Evolutionary conservation across 2,329 filamentous ascomycete genomes (phyloP).

Genomic region (Penicillium concentricum): DNA sequence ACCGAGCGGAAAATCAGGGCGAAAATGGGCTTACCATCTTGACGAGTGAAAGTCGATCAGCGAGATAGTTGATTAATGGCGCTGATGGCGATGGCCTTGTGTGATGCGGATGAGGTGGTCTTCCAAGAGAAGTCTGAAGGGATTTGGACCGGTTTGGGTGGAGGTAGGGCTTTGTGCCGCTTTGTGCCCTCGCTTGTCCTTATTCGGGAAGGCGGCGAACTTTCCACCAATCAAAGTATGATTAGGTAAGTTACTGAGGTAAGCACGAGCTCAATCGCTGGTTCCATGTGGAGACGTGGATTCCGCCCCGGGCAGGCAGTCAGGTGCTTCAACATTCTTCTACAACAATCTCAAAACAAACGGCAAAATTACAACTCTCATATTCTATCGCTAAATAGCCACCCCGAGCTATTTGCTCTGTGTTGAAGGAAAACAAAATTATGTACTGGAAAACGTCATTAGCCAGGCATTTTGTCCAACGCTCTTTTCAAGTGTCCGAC

Average conservation of each 20-base stretch:
- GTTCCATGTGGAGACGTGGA: constrained; percentile 2
- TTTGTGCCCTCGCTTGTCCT: constrained; percentile 42
- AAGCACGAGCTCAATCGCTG: constrained; percentile 1
- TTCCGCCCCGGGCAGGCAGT: constrained; percentile 6
- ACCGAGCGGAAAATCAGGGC: constrained; percentile 6
- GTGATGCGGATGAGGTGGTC: constrained; percentile 35
- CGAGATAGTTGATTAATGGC: constrained; percentile 39
- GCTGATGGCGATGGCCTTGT: constrained; percentile 45
- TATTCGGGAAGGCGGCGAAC: constrained; percentile 20
- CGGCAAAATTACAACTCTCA: constrained; percentile 2
- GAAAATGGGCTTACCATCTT: constrained; percentile 42
- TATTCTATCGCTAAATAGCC: constrained; percentile 11
- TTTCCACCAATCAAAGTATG: constrained; percentile 17
- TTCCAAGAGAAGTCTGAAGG: constrained; percentile 36
- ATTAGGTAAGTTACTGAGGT: constrained; percentile 2
- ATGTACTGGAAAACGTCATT: constrained; percentile 12
- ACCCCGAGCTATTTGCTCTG: neutral
- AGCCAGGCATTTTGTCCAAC: constrained; percentile 10
- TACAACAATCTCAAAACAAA: neutral
- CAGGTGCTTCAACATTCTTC: constrained; percentile 4
- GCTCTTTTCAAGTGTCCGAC: neutral
- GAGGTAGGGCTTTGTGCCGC: constrained; percentile 27
- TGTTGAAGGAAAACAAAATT: constrained; percentile 2
- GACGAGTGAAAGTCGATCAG: constrained; percentile 44
- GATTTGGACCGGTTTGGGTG: constrained; percentile 33